phyloP scores from a whole-genome alignment of 768 basidiomycete genomes.

The Kockovaella imperatae region DNA sequence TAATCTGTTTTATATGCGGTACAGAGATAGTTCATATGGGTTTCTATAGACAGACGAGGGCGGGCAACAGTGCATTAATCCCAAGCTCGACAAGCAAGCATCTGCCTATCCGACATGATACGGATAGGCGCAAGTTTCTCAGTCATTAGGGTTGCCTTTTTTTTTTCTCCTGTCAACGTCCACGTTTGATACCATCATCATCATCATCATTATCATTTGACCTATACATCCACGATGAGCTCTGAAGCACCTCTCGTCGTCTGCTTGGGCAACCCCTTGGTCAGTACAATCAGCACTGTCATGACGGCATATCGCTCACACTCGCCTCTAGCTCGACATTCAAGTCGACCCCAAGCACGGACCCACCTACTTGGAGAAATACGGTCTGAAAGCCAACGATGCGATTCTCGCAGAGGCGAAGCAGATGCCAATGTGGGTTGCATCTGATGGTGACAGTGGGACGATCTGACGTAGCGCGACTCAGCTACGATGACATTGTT shows the following conservation, averaged over 20 bases:
- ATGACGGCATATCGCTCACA: not conserved
- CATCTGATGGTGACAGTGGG: not conserved
- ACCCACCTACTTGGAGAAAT: slow-evolving; percentile 77
- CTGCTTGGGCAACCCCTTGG: slow-evolving; percentile 89
- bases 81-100: too few species aligned
- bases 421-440: slow-evolving; percentile 70
- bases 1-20: too few species aligned
- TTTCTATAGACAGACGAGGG: too few species aligned
- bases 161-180: too few species aligned
- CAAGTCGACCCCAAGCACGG: slow-evolving; percentile 67
- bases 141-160: too few species aligned
- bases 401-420: slow-evolving; percentile 89
- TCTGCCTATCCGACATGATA: too few species aligned
- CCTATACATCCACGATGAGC: not conserved
- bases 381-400: slow-evolving; percentile 84
- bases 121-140: too few species aligned
- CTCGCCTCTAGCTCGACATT: slow-evolving; percentile 56
- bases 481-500: slow-evolving; percentile 81
- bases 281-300: slow-evolving; percentile 41
- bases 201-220: not conserved
- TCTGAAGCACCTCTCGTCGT: slow-evolving; percentile 54
- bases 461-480: slow-evolving; percentile 1
- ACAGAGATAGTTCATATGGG: too few species aligned
- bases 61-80: too few species aligned
- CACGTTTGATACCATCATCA: not conserved